Evolutionary conservation across 169 alveolate genomes (phyloP).

Genomic region (Neospora caninum): DNA sequence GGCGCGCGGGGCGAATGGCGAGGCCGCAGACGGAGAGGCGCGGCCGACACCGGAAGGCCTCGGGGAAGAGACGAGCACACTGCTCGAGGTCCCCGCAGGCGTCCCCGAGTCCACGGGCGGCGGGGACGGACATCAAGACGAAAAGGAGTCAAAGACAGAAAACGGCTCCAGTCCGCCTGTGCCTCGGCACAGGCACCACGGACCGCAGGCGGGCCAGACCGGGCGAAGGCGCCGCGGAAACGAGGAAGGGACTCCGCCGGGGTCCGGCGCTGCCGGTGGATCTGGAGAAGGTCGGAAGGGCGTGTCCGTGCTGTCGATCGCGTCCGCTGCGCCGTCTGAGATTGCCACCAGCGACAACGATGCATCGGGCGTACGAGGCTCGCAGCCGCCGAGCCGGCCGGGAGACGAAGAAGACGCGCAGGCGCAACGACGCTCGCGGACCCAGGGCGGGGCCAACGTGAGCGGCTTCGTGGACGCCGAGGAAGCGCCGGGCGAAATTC

Average conservation of each 20-base stretch:
- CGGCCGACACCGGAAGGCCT: neutral
- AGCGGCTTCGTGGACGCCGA: conserved; percentile 13
- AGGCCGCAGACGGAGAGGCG: neutral
- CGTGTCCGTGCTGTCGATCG: conserved; percentile 10
- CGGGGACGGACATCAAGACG: neutral
- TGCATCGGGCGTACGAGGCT: neutral
- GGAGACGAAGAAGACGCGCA: neutral
- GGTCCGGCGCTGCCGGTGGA: neutral
- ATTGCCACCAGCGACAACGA: neutral
- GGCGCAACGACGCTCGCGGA: neutral
- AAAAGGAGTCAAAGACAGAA: neutral
- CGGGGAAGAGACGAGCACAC: neutral
- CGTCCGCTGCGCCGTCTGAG: neutral
- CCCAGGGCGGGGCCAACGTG: neutral
- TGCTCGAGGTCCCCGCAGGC: neutral
- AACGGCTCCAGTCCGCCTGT: neutral
- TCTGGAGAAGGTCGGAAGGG: neutral
- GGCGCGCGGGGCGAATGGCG: neutral
- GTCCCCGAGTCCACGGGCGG: neutral
- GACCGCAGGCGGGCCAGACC: neutral
- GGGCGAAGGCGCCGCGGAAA: neutral
- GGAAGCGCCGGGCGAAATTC: neutral
- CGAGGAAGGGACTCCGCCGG: neutral
- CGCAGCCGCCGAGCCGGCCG: neutral
- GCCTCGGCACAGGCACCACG: neutral